Evolutionary conservation across 2,329 filamentous ascomycete species (phyloP).

Genomic region (Amauroascus niger): DNA sequence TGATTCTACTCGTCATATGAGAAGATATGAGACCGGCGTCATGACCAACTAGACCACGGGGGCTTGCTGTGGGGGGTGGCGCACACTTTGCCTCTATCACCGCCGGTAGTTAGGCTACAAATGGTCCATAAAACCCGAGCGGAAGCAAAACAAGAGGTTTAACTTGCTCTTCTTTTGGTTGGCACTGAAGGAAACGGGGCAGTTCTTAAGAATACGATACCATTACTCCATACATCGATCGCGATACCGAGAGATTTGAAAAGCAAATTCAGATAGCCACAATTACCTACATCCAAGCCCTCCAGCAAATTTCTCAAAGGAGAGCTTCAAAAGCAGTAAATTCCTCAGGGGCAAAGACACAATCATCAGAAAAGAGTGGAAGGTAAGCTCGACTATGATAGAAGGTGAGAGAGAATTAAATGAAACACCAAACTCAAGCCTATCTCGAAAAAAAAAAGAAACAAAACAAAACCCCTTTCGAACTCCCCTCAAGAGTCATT

Average conservation of each 20-base stretch:
- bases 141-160: too few species aligned
- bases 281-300: background rate
- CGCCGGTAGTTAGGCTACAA: background rate
- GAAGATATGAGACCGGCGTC: conserved; percentile 12
- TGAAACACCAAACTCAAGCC: background rate
- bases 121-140: too few species aligned
- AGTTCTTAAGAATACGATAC: background rate
- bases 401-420: background rate
- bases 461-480: background rate
- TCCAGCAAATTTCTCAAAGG: background rate
- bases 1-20: conserved; percentile 8
- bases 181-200: too few species aligned
- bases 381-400: background rate
- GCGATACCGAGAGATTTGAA: background rate
- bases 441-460: too few species aligned
- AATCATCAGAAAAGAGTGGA: background rate
- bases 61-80: background rate
- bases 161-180: too few species aligned
- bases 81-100: background rate
- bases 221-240: background rate
- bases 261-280: background rate
- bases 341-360: background rate
- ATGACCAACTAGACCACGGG: conserved; percentile 13
- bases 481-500: background rate
- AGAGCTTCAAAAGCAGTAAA: background rate